Conservation (phyloP, 495 filamentous ascomycete species). For the Podospora conica region DNA sequence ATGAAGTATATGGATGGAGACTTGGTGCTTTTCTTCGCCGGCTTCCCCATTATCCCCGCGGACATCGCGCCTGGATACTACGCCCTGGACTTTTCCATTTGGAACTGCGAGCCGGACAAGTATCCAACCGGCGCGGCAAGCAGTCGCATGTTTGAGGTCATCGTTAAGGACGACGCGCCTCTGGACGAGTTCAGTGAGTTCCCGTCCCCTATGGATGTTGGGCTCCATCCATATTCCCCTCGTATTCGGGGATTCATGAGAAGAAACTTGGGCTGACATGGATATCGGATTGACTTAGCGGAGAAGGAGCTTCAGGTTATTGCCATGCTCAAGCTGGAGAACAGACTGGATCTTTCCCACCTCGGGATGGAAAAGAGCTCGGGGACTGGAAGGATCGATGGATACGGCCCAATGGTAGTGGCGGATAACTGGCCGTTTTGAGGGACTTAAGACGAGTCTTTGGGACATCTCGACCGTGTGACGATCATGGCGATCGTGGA, state of each 20-base stretch:
- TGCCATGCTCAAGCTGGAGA: background rate
- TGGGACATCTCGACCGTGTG: too few species aligned
- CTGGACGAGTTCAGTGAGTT: background rate
- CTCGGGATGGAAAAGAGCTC: background rate
- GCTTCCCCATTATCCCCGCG: too few species aligned
- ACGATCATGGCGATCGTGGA: too few species aligned
- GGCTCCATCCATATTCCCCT: background rate
- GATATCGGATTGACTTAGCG: background rate
- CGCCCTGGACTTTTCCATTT: background rate
- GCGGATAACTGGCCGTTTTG: too few species aligned
- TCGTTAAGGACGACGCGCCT: background rate
- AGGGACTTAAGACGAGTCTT: too few species aligned
- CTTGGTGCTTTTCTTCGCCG: too few species aligned
- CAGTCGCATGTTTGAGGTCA: background rate
- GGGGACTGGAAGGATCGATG: too few species aligned
- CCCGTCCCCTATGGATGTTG: background rate
- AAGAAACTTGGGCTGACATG: background rate
- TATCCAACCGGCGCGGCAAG: background rate
- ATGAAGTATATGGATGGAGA: too few species aligned
- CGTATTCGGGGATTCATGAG: too few species aligned
- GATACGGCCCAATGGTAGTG: too few species aligned
- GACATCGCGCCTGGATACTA: too few species aligned
- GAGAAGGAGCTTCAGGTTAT: background rate
- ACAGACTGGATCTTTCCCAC: background rate
- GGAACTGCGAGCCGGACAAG: background rate